Conservation (phyloP, 176 grass and related monocot species). For the Thinopyrum elongatum region DNA sequence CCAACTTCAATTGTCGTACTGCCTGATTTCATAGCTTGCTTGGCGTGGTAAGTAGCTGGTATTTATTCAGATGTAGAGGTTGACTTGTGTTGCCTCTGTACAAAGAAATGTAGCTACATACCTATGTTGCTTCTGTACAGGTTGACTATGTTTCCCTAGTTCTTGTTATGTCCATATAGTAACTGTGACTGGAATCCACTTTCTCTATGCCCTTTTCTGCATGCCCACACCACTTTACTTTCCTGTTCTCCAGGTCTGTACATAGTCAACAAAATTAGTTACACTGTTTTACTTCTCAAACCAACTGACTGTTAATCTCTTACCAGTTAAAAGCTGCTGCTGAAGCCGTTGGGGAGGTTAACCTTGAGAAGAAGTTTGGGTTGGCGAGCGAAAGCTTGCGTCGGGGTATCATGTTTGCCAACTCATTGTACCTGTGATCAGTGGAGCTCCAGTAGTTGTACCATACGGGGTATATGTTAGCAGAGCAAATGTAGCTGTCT, state of each 20-base stretch:
- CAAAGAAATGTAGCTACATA: not conserved
- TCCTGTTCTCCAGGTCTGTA: not conserved
- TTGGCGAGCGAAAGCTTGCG: slow-evolving; percentile 68
- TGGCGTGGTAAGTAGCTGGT: not conserved
- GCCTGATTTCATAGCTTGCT: not conserved
- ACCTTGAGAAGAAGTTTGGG: slow-evolving; percentile 72
- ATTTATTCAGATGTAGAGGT: not conserved
- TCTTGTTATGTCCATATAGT: not conserved
- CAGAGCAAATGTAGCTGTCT: not conserved
- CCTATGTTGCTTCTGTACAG: not conserved
- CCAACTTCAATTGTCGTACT: not conserved
- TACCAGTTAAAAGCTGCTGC: slow-evolving; percentile 77
- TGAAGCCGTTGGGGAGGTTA: slow-evolving; percentile 69
- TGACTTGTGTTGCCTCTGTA: not conserved
- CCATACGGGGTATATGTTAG: not conserved
- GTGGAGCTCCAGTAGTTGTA: not conserved
- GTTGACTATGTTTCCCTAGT: not conserved
- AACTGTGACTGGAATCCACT: not conserved
- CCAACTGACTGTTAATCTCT: slow-evolving; percentile 29
- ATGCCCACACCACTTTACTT: not conserved
- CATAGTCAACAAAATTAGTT: not conserved
- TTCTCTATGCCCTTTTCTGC: not conserved
- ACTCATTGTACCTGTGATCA: slow-evolving; percentile 82
- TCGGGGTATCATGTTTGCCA: slow-evolving; percentile 95
- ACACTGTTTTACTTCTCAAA: not conserved